Conservation (phyloP, 2,329 filamentous ascomycete genomes). For the Aspergillus ruber region DNA sequence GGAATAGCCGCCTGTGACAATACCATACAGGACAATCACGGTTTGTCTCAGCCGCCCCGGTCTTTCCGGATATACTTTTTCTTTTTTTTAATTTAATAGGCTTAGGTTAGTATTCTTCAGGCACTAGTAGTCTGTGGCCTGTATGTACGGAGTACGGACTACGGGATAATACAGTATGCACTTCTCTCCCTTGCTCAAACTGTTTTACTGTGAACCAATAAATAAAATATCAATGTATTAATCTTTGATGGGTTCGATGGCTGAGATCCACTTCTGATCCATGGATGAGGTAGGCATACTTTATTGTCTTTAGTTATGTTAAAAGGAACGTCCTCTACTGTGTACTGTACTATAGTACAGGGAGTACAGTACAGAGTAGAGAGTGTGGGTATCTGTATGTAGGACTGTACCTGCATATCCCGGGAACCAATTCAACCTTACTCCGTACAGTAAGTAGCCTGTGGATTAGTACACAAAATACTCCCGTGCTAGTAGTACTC, state of each 20-base stretch:
- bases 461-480: no score
- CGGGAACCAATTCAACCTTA: not conserved
- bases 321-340: not conserved
- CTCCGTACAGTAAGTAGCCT: no score
- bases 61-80: no score
- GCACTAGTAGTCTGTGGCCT: no score
- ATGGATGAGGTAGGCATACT: not conserved
- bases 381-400: not conserved
- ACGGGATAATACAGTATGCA: no score
- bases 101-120: no score
- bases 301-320: not conserved
- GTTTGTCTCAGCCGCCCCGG: not conserved
- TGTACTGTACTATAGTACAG: no score
- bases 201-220: not conserved
- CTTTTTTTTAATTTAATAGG: no score
- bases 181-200: not conserved
- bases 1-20: not conserved
- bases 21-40: not conserved
- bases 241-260: not conserved
- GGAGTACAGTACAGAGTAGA: not conserved
- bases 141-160: no score
- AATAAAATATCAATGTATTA: not conserved
- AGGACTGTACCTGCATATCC: not conserved
- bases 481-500: no score
- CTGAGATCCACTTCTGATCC: not conserved